phyloP scores from a whole-genome alignment of 768 basidiomycete species.

The Astraeus odoratus region DNA sequence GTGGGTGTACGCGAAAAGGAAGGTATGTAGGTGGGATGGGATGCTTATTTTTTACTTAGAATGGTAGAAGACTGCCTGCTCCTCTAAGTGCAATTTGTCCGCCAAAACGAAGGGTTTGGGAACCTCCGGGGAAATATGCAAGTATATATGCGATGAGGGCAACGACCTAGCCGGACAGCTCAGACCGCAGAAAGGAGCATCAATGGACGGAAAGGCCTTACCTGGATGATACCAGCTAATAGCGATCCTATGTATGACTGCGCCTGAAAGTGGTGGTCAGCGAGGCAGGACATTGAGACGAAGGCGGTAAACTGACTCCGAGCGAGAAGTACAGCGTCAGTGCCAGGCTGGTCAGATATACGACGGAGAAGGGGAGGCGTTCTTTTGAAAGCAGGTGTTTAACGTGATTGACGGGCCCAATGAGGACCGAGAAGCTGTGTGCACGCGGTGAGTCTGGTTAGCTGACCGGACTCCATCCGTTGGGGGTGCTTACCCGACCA shows the following conservation, averaged over 20 bases:
- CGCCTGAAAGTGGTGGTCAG: conserved; percentile 36
- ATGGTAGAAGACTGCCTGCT: conserved; percentile 74
- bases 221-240: conserved; percentile 74
- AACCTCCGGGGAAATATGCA: conserved; percentile 93
- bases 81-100: conserved; percentile 77
- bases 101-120: conserved; percentile 73
- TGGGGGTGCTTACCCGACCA: conserved; percentile 72
- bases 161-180: conserved; percentile 43
- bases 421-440: conserved; percentile 69
- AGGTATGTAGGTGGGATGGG: too few species aligned
- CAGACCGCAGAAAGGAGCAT: background rate
- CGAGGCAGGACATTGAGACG: background rate
- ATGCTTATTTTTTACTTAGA: too few species aligned
- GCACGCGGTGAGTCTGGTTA: background rate
- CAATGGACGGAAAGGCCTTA: conserved; percentile 19
- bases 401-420: conserved; percentile 87
- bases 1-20: background rate
- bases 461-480: background rate
- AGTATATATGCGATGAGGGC: conserved; percentile 85
- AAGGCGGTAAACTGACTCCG: conserved; percentile 46
- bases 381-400: conserved; percentile 83
- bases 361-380: conserved; percentile 72
- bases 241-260: conserved; percentile 86
- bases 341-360: conserved; percentile 79
- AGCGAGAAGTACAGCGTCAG: conserved; percentile 91